Evolutionary conservation across 306 rosid genomes (phyloP), one percentile per base, ranked within the genome.

Genomic region (Cucurbita argyrosperma): DNA sequence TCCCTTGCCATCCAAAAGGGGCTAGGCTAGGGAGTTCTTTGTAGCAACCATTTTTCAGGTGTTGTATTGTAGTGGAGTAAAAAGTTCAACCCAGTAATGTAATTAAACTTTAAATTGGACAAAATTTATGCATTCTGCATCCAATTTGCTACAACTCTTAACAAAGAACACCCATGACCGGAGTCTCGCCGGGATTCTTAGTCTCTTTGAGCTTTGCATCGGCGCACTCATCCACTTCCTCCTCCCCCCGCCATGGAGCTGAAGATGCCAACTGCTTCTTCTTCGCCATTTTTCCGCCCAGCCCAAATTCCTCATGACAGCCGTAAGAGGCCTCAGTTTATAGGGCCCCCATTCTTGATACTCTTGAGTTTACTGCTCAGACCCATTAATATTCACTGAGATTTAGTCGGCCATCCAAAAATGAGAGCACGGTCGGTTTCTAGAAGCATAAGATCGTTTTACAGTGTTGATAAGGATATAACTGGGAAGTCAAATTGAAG

Each of bases 221-320:
- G 13, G 71, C 55, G 66, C 89, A 89, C 16, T 87, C 92, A 19
- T 81, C 87, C 1, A 72, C 78, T 16, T 77, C 87, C 40, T 87
- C 87, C 14, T 80, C 88, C 11, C 85, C 99, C 81, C 96, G 86
- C 99, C 99, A 94, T 52, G 99, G 99, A 52, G 96, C 99, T 15
- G 99, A 89, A 70, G 95, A 74, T 90, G 90, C 79, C 62, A 94
- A 53, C 54, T 86, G 82, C 85, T 89, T 88, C 90, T 88, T 94
- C 81, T 74, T 88, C 74, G 80, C 60, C 83, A 23, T 23, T 23
- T 23, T 23, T 23, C 26, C 26, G 26, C 26, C 26, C 26, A 23
- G 26, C 26, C 26, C 26, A 23, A 23, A 0, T 23, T 23, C 26
- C 26, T 23, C 26, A 23, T 23, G 26, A 23, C 26, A 23, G 26